A percentile compares a stretch with the other conserved stretches of the same genome.
Conservation (phyloP, 2,329 filamentous ascomycete species). For the Nemania bipapillata region DNA sequence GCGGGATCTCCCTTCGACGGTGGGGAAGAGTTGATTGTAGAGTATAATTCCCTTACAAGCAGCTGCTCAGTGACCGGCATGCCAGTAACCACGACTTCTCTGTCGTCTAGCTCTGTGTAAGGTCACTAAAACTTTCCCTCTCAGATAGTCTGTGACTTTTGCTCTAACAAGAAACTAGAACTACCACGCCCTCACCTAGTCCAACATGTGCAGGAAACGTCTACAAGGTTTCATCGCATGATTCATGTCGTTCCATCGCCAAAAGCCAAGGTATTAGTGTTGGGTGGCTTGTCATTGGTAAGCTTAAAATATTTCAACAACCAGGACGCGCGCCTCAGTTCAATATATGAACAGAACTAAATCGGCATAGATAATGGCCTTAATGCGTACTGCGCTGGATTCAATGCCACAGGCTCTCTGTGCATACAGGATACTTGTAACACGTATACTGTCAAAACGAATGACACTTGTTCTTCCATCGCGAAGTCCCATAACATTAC, state of each 20-base stretch:
- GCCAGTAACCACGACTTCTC: too few species aligned
- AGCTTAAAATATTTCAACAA: too few species aligned
- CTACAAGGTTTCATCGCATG: constrained; percentile 2
- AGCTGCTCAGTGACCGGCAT: too few species aligned
- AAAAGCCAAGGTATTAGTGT: constrained; percentile 1
- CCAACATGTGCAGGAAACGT: constrained; percentile 1
- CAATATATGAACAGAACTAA: too few species aligned
- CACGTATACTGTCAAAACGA: constrained; percentile 1
- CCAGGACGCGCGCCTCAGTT: too few species aligned
- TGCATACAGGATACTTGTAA: constrained; percentile 1
- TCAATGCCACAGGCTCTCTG: constrained; percentile 10
- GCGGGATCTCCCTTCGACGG: too few species aligned
- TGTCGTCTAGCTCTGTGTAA: too few species aligned
- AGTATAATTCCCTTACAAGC: too few species aligned
- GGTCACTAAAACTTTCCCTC: too few species aligned
- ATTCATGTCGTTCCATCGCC: constrained; percentile 6
- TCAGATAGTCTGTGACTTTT: too few species aligned
- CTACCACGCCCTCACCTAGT: constrained; percentile 10
- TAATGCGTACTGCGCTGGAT: constrained; percentile 15
- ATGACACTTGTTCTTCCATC: neutral
- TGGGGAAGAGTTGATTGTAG: too few species aligned
- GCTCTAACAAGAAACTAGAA: too few species aligned
- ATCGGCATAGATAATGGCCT: constrained; percentile 17
- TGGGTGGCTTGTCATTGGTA: constrained; percentile 2
- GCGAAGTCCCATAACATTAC: constrained; percentile 12